Evolutionary conservation across 2,329 filamentous ascomycete genomes (phyloP).

Genomic region (Colletotrichum incanum): DNA sequence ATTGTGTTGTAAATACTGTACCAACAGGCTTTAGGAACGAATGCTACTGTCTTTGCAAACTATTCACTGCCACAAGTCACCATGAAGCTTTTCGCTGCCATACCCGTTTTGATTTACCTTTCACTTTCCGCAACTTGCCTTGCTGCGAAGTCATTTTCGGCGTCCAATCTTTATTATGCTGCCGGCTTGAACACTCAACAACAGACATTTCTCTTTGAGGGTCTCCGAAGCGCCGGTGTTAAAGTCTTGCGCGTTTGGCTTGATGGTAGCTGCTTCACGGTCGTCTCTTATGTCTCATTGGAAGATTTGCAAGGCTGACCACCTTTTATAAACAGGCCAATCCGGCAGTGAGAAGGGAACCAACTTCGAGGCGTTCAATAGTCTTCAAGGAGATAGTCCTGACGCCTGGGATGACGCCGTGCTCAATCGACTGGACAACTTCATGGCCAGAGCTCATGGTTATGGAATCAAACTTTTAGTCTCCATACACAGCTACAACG

Average conservation of each 20-base stretch:
- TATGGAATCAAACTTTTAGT: conserved; percentile 44
- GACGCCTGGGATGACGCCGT: conserved; percentile 42
- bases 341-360: conserved; percentile 11
- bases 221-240: conserved; percentile 40
- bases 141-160: conserved; percentile 43
- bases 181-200: conserved; percentile 46
- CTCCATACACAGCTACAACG: conserved; percentile 43
- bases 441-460: conserved; percentile 36
- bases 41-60: no score
- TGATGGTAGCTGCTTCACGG: neutral
- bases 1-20: no score
- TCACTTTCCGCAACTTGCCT: neutral
- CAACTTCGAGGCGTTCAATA: neutral
- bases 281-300: neutral
- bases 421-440: conserved; percentile 39
- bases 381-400: conserved; percentile 30
- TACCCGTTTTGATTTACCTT: neutral
- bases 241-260: conserved; percentile 4
- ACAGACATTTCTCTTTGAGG: conserved; percentile 43
- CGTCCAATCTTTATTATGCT: conserved; percentile 49
- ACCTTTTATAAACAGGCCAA: conserved; percentile 1
- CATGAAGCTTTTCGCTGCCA: neutral
- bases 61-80: neutral
- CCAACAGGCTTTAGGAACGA: no score
- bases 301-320: no score